Evolutionary conservation across 2,329 filamentous ascomycete genomes (phyloP).

Genomic region (Ophiosphaerella korrae): DNA sequence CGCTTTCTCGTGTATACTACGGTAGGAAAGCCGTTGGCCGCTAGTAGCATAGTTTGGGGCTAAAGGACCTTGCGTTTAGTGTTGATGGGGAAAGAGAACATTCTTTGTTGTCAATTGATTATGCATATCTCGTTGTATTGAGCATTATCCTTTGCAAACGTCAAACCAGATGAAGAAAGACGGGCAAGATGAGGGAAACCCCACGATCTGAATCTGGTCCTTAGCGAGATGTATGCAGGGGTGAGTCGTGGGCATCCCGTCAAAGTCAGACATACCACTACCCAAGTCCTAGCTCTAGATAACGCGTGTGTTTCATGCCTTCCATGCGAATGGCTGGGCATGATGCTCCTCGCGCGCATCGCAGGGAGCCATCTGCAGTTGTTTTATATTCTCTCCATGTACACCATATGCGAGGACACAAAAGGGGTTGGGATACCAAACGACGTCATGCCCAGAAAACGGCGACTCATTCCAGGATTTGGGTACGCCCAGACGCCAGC

Average conservation of each 20-base stretch:
- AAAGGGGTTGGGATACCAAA: slow-evolving; percentile 24
- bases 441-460: slow-evolving; percentile 28
- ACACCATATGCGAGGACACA: neutral
- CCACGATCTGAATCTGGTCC: neutral
- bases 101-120: neutral
- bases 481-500: slow-evolving; percentile 16
- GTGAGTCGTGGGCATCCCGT: neutral
- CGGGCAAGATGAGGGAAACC: neutral
- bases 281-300: neutral
- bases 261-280: neutral
- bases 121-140: neutral
- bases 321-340: neutral
- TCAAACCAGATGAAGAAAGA: neutral
- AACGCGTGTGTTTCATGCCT: neutral
- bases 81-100: neutral
- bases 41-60: neutral
- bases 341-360: neutral
- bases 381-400: no score
- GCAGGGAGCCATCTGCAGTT: no score
- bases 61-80: neutral
- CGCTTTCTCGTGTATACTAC: no score
- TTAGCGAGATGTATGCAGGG: neutral
- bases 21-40: neutral
- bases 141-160: neutral
- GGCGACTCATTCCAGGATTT: slow-evolving; percentile 15